These are phyloP conservation scores for Podila clonocystis DNA, from an alignment of 192 early-diverging fungal genomes.

Conservation along the genomic window DNA sequence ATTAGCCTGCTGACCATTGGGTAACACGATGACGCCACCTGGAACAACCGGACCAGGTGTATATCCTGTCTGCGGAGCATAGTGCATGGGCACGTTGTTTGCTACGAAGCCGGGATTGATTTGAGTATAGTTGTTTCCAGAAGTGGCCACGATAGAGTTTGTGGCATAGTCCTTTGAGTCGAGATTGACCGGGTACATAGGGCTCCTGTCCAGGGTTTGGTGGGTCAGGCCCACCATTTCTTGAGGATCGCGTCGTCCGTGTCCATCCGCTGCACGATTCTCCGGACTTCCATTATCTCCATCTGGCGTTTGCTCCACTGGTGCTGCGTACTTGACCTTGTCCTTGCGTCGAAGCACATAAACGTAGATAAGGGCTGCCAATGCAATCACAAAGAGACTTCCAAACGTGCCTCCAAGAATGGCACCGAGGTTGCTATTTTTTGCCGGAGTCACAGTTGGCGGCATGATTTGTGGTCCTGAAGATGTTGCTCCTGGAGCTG, in stretches of 20 bases:
- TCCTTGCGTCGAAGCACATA: neutral
- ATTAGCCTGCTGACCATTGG: neutral
- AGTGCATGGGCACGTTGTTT: neutral
- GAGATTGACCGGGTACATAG: neutral
- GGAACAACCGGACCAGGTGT: neutral
- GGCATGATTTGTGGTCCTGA: neutral
- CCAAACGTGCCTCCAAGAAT: conserved; percentile 17
- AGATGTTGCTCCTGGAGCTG: neutral
- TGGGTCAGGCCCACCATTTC: neutral
- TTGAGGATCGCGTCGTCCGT: neutral
- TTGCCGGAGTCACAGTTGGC: neutral
- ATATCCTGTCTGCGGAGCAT: neutral
- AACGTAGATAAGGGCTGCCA: neutral
- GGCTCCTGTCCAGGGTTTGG: neutral
- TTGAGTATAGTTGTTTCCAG: neutral
- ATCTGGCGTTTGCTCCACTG: neutral
- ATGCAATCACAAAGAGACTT: conserved; percentile 3
- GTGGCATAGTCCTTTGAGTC: neutral
- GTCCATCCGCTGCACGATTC: neutral
- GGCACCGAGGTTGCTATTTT: neutral
- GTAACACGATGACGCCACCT: neutral
- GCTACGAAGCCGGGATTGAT: neutral
- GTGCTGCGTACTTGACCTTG: neutral
- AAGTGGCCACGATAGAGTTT: neutral
- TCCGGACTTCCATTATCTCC: neutral